Evolutionary conservation across 2,329 filamentous ascomycete genomes (phyloP), one percentile per base, ranked within the genome.

Genomic region (Aspergillus luchuensis): DNA sequence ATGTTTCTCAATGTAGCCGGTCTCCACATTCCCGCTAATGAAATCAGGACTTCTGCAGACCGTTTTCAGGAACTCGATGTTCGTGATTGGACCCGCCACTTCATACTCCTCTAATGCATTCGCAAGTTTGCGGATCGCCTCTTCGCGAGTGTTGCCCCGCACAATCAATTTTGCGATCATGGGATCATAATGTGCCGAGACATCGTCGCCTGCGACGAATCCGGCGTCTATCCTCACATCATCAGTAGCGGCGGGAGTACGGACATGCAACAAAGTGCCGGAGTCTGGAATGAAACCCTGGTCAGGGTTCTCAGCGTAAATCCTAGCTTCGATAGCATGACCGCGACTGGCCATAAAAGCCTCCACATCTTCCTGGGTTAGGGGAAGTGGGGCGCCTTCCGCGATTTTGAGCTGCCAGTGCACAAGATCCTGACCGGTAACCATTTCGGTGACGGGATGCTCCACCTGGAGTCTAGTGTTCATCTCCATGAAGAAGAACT

Each of bases 151-250:
- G 15, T 87, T 85, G 0, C 91, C 95, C 60, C 91, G 87, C 5
- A 98, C 92, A 68, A 99, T 99, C 56, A 99, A 85, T 79, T 99
- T 99, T 48, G 95, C 91, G 67, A 99, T 97, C 95, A 99, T 99
- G 28, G 95, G 95, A 69, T 99, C 95, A 76, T 99, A 99, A 57
- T 95, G 91, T 60, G 94, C 91, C 0, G 93, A 96, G 2, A 99
- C 91, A 64, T 92, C 91, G 73, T 97, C 94, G 25, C 95, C 95
- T 67, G 92, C 85, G 28, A 93, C 86, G 74, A 98, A 98, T 1
- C 95, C 95, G 49, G 93, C 92, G 71, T 99, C 95, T 66, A 99
- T 92, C 43, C 95, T 88, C 33, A 98, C 85, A 64, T 92, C 90
- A 0, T 89, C 84, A 39, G 87, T 85, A 5, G 84, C 80, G 52